Percentiles rank a stretch among this genome's conserved stretches.
Conservation (phyloP, 345 rosid genomes). For the Anacardium occidentale region DNA sequence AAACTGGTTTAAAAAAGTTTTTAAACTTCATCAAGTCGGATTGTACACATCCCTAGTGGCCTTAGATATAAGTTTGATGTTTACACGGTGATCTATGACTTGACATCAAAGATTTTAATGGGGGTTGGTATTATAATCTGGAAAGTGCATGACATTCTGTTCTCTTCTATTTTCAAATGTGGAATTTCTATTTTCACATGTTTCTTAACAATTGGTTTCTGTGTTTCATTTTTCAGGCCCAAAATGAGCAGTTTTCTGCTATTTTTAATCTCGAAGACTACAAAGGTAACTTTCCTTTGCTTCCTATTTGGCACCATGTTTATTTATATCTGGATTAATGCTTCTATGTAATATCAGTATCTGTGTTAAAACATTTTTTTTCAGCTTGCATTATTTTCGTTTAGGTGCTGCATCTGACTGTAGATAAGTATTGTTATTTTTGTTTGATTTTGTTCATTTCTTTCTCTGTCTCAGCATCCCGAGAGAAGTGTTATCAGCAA, state of each 20-base stretch:
- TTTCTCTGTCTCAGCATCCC: constrained; percentile 56
- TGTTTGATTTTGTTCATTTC: constrained; percentile 12
- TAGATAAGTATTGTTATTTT: neutral
- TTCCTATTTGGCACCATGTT: too few relatives aligned
- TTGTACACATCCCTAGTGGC: too few relatives aligned
- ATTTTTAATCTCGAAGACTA: constrained; percentile 96
- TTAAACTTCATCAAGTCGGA: too few relatives aligned
- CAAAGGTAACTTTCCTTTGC: constrained; percentile 50
- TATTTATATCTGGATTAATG: neutral
- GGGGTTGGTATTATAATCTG: neutral
- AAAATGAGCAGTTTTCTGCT: constrained; percentile 74
- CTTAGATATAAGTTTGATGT: too few relatives aligned
- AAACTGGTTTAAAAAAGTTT: too few relatives aligned
- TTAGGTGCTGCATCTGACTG: neutral
- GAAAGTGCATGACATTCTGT: neutral
- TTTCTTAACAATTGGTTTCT: constrained; percentile 3
- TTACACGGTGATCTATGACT: too few relatives aligned
- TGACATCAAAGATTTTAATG: neutral
- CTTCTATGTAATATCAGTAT: neutral
- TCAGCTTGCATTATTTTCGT: neutral
- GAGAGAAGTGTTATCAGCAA: constrained; percentile 91
- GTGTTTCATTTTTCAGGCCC: constrained; percentile 58
- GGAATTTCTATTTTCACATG: neutral
- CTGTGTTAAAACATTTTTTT: neutral
- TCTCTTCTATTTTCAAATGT: constrained; percentile 4